phyloP scores from a whole-genome alignment of 2,329 filamentous ascomycete species.

The Ustulina deusta region DNA sequence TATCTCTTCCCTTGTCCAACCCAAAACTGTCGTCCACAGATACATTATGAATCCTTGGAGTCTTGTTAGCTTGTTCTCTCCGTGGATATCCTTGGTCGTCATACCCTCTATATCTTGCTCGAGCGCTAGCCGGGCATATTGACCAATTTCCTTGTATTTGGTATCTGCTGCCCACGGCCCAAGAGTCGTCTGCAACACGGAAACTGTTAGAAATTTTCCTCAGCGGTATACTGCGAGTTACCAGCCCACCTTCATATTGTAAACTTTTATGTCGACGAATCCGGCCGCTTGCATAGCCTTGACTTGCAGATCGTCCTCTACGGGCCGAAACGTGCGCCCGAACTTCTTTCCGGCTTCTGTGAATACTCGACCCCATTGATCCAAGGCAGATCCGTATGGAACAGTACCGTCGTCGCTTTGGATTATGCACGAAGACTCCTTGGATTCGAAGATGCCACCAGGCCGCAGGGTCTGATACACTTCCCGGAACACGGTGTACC shows the following conservation, averaged over 20 bases:
- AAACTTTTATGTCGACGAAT: conserved; percentile 46
- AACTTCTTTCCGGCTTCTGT: conserved; percentile 51
- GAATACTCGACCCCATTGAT: conserved; percentile 53
- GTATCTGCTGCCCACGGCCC: conserved; percentile 58
- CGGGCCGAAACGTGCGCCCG: conserved; percentile 49
- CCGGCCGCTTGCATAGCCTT: conserved; percentile 50
- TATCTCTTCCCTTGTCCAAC: conserved; percentile 48
- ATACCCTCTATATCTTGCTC: conserved; percentile 52
- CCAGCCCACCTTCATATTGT: conserved; percentile 43
- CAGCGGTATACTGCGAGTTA: not conserved
- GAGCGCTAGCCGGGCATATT: conserved; percentile 49
- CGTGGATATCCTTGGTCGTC: not conserved
- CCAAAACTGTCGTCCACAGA: conserved; percentile 47
- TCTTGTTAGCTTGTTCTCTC: conserved; percentile 8
- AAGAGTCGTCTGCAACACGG: conserved; percentile 50
- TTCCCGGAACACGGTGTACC: conserved; percentile 63
- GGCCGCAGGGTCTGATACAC: conserved; percentile 65
- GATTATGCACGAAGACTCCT: conserved; percentile 46
- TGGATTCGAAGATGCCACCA: conserved; percentile 57
- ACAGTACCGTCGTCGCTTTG: conserved; percentile 49
- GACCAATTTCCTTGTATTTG: conserved; percentile 53
- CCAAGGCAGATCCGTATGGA: conserved; percentile 47
- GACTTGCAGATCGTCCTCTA: conserved; percentile 50
- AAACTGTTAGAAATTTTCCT: not conserved
- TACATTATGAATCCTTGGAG: conserved; percentile 46